These are phyloP conservation scores for Ogataea minuta DNA, from an alignment of 805 yeast species.

Conservation along the genomic window DNA sequence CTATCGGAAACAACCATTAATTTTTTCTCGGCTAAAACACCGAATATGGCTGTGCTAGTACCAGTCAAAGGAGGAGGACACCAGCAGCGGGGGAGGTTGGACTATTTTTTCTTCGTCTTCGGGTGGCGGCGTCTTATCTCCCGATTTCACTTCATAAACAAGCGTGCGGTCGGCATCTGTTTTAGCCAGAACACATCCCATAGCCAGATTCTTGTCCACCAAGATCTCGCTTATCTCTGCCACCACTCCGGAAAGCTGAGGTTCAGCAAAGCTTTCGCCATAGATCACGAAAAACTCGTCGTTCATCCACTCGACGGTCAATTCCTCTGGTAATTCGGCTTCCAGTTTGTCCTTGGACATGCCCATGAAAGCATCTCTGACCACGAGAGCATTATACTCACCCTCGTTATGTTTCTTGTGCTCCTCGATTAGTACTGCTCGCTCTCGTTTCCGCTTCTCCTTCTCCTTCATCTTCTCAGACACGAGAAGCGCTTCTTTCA, in stretches of 20 bases:
- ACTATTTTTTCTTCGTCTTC: background rate
- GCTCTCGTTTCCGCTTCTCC: constrained; percentile 30
- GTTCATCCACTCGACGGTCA: constrained; percentile 40
- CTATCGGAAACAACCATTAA: no score
- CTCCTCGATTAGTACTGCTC: constrained; percentile 27
- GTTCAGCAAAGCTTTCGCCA: constrained; percentile 34
- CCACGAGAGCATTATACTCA: constrained; percentile 52
- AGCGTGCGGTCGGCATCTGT: constrained; percentile 38
- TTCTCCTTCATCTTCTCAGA: constrained; percentile 32
- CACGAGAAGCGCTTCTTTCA: constrained; percentile 43
- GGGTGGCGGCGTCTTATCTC: background rate
- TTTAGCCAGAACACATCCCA: constrained; percentile 46
- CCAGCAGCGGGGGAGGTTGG: constrained; percentile 1
- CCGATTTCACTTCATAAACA: constrained; percentile 23
- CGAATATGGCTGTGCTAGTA: constrained; percentile 10
- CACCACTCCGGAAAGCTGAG: constrained; percentile 40
- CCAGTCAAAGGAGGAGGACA: constrained; percentile 11
- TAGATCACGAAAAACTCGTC: constrained; percentile 42
- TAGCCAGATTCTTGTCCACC: constrained; percentile 44
- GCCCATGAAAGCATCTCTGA: constrained; percentile 54
- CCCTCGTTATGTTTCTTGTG: constrained; percentile 19
- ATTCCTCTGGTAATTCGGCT: constrained; percentile 25
- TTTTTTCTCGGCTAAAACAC: no score
- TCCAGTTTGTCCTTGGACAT: constrained; percentile 46
- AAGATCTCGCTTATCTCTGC: constrained; percentile 37